Conservation (phyloP, 2,329 filamentous ascomycete species). For the Tolypocladium paradoxum region DNA sequence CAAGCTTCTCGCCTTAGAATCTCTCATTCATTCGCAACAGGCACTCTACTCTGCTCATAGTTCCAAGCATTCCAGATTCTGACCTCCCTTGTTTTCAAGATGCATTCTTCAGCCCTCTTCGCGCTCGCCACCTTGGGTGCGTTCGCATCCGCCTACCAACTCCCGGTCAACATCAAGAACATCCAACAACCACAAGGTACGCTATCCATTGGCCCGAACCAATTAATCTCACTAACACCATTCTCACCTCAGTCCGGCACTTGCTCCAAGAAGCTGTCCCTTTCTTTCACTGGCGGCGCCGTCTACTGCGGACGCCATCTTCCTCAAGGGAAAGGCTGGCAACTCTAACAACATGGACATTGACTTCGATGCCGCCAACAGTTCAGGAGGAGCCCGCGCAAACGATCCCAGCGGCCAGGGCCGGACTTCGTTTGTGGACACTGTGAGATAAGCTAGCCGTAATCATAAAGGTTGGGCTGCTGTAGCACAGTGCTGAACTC, state of each 20-base stretch:
- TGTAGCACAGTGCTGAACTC: no score
- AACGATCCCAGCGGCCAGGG: constrained; percentile 24
- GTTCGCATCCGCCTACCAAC: constrained; percentile 5
- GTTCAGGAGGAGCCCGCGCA: constrained; percentile 20
- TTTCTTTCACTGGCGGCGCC: constrained; percentile 4
- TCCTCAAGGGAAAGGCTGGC: constrained; percentile 13
- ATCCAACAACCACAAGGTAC: constrained; percentile 5
- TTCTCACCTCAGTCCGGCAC: constrained; percentile 16
- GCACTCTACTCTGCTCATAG: no score
- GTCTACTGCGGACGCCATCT: constrained; percentile 17
- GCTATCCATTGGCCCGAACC: not conserved
- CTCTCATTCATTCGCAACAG: no score
- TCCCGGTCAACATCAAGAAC: constrained; percentile 5
- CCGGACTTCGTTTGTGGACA: constrained; percentile 29
- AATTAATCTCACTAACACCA: not conserved
- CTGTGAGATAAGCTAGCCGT: constrained; percentile 6
- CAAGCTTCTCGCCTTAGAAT: no score
- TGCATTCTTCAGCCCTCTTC: constrained; percentile 1
- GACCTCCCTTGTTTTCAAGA: not conserved
- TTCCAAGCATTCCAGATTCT: no score
- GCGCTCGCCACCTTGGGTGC: constrained; percentile 4
- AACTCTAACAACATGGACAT: constrained; percentile 2
- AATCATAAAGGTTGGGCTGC: no score
- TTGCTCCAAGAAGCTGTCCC: constrained; percentile 10
- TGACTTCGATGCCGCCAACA: constrained; percentile 1